These are phyloP conservation scores for Botrytis tulipae DNA, from an alignment of 2,329 filamentous ascomycete genomes.

Conservation along the genomic window DNA sequence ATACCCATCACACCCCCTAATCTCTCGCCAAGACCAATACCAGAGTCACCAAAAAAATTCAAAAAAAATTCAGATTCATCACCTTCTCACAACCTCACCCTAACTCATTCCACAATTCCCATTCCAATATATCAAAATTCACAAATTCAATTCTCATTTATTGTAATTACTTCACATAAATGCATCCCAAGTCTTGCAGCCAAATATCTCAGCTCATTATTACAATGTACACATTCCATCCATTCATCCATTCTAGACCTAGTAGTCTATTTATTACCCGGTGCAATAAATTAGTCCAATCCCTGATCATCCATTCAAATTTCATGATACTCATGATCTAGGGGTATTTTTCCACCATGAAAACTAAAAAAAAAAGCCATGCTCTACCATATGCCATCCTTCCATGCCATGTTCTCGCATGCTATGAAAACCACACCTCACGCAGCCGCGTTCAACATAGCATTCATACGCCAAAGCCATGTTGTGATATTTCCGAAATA, in stretches of 20 bases:
- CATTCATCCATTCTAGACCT: not conserved
- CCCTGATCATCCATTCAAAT: constrained; percentile 2
- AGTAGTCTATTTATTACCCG: not conserved
- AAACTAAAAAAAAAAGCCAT: not conserved
- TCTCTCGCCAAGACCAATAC: too few species aligned
- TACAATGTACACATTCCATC: not conserved
- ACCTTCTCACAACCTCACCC: not conserved
- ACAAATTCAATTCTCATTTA: not conserved
- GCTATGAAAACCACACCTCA: not conserved
- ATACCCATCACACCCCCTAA: not conserved
- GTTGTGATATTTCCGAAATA: not conserved
- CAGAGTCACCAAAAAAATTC: not conserved
- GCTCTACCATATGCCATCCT: not conserved
- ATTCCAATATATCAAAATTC: not conserved
- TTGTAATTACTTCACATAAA: not conserved
- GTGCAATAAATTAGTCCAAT: not conserved
- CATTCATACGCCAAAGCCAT: constrained; percentile 14
- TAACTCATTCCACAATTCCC: too few species aligned
- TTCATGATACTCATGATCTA: constrained; percentile 2
- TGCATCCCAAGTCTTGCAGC: not conserved
- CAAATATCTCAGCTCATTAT: not conserved
- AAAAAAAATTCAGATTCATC: not conserved
- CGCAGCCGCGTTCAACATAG: not conserved
- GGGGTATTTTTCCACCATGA: not conserved
- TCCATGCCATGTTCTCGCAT: not conserved